Conservation (phyloP, 768 basidiomycete genomes). For the Sarcodon aspratus region DNA sequence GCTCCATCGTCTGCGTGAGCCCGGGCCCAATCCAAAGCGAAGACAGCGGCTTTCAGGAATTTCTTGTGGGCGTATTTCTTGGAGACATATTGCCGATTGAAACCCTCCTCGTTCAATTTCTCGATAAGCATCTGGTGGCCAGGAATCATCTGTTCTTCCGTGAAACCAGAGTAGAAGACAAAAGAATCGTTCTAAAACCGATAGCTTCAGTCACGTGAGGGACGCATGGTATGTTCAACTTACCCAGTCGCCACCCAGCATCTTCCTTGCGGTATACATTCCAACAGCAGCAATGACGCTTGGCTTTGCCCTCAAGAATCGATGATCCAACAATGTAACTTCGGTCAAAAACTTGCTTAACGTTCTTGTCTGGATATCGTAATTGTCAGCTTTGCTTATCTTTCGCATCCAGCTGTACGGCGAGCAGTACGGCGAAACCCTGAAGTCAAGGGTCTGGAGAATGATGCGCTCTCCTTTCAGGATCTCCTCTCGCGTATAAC, state of each 20-base stretch:
- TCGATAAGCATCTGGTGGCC: slow-evolving; percentile 79
- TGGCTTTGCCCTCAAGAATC: slow-evolving; percentile 89
- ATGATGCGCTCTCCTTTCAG: slow-evolving; percentile 97
- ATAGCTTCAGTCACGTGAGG: slow-evolving; percentile 22
- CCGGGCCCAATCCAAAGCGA: slow-evolving; percentile 68
- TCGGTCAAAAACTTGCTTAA: slow-evolving; percentile 97
- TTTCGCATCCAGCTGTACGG: slow-evolving; percentile 99
- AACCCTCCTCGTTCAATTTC: slow-evolving; percentile 69
- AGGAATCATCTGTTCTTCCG: slow-evolving; percentile 74
- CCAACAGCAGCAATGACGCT: slow-evolving; percentile 90
- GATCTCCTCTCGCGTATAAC: slow-evolving; percentile 90
- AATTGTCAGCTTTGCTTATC: slow-evolving; percentile 98
- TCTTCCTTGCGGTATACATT: slow-evolving; percentile 91
- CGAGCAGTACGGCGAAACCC: slow-evolving; percentile 94
- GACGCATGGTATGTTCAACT: slow-evolving; percentile 26
- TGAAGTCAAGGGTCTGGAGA: slow-evolving; percentile 90
- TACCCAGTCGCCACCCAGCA: slow-evolving; percentile 96
- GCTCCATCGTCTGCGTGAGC: slow-evolving; percentile 17
- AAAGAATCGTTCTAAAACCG: slow-evolving; percentile 70
- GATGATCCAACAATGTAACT: slow-evolving; percentile 85
- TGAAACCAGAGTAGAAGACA: slow-evolving; percentile 86
- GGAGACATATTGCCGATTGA: slow-evolving; percentile 80
- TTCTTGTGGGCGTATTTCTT: slow-evolving; percentile 97
- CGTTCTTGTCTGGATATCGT: slow-evolving; percentile 95
- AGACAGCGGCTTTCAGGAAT: slow-evolving; percentile 85